These are phyloP conservation scores for Graphilbum ipis-grandicollis DNA, from an alignment of 2,329 filamentous ascomycete species.

Conservation along the genomic window DNA sequence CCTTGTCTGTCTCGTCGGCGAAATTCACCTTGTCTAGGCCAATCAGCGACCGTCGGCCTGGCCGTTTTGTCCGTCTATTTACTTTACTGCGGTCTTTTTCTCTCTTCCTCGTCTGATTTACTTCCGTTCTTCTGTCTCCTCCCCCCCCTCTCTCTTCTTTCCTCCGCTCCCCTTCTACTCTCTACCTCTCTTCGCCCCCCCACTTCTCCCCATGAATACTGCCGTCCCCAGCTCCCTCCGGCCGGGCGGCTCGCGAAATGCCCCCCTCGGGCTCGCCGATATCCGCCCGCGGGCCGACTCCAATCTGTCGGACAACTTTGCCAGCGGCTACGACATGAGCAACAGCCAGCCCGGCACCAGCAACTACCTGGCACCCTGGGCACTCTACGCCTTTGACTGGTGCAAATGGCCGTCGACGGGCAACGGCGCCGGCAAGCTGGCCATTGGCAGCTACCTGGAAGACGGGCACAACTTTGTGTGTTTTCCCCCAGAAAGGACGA, in stretches of 20 bases:
- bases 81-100: too few relatives aligned
- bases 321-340: slow-evolving; percentile 51
- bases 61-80: too few relatives aligned
- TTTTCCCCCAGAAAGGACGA: too few relatives aligned
- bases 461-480: slow-evolving; percentile 94
- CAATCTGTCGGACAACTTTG: slow-evolving; percentile 53
- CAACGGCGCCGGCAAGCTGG: slow-evolving; percentile 76
- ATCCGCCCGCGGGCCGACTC: slow-evolving; percentile 79
- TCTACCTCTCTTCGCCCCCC: not conserved
- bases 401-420: slow-evolving; percentile 87
- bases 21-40: not conserved
- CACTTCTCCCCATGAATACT: slow-evolving; percentile 12
- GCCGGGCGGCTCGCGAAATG: slow-evolving; percentile 53
- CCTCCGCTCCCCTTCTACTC: not conserved
- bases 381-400: slow-evolving; percentile 95
- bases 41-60: not conserved
- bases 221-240: slow-evolving; percentile 41
- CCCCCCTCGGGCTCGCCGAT: slow-evolving; percentile 78
- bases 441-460: slow-evolving; percentile 89
- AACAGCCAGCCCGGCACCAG: slow-evolving; percentile 56
- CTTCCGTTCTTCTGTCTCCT: too few relatives aligned
- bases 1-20: not conserved
- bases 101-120: too few relatives aligned
- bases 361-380: slow-evolving; percentile 89
- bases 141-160: not conserved